Evolutionary conservation across 106 monocot genomes (phyloP), one percentile per base, ranked within the genome.

Genomic region (Posidonia australis): DNA sequence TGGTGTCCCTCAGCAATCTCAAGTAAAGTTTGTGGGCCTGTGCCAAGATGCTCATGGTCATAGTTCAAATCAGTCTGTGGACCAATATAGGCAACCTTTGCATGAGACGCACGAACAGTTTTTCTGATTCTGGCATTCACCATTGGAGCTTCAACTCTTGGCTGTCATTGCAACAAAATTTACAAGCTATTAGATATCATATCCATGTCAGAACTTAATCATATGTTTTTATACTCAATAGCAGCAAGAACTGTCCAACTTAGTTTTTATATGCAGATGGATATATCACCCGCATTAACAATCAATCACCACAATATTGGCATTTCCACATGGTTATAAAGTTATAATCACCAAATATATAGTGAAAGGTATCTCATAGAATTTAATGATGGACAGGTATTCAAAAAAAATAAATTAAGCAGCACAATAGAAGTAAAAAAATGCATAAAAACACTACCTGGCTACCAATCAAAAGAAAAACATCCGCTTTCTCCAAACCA

Each of bases 81-180:
- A 52, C 98, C 98, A 48, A 98, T 79, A 68, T 98, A 98, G 0
- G 80, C 98, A n/a, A 98, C 91, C 69, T 98, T 98, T 9, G 98
- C 98, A 51, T 85, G 82, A 63, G 70, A 78, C 47, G 91, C 84
- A 32, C 77, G 72, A 0, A 98, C 87, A 26, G 79, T 79, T 69
- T 98, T 98, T 36, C 81, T 76, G 65, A 98, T 98, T 62, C 98
- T 87, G 41, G 98, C 98, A 72, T 98, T 98, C 22, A 98, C 87
- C 98, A 98, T 82, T 9, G 98, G 79, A 49, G 98, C 98, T 83
- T 98, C 98, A 27, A 81, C 68, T 74, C 98, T 87, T 42, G 98
- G 91, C 98, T 98, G 82, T 47, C 7, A 47, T 46, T 23, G 9
- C n/a, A 53, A 67, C 5, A 22, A 44, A 62, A 58, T 4, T 44